A percentile compares a stretch with the other conserved stretches of the same genome.
phyloP scores from a whole-genome alignment of 2,329 filamentous ascomycete species.

The Didymella glomerata region DNA sequence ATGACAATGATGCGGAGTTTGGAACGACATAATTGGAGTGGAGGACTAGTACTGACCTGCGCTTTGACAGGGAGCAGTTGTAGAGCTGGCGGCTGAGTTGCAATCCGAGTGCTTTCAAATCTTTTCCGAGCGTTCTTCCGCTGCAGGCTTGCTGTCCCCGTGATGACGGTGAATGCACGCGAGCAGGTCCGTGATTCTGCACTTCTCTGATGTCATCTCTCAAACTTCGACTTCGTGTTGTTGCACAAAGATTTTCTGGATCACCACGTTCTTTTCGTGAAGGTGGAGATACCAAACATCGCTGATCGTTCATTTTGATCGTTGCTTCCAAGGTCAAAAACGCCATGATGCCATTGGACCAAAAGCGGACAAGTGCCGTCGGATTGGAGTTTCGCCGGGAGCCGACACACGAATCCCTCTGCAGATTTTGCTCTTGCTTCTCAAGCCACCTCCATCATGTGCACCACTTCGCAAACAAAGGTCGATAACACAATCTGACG shows the following conservation, averaged over 20 bases:
- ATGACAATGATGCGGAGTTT: conserved; percentile 4
- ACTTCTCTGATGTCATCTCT: conserved; percentile 4
- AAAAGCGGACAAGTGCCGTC: conserved; percentile 9
- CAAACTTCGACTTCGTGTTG: background rate
- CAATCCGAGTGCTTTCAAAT: background rate
- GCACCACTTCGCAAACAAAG: conserved; percentile 3
- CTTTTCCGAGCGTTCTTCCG: conserved; percentile 2
- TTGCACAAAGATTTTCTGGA: background rate
- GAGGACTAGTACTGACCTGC: background rate
- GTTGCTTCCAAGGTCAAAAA: background rate
- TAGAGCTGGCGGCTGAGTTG: background rate
- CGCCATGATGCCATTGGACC: conserved; percentile 26
- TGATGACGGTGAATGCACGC: conserved; percentile 1
- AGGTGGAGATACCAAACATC: background rate
- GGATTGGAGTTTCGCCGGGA: conserved; percentile 9
- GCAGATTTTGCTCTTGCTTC: conserved; percentile 8
- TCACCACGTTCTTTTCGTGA: background rate
- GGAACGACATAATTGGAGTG: conserved; percentile 4
- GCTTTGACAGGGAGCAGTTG: background rate
- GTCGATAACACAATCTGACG: background rate
- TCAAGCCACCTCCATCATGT: conserved; percentile 21
- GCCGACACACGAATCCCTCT: conserved; percentile 13
- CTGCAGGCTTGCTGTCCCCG: background rate
- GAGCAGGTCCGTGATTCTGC: background rate
- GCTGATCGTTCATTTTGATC: background rate